Evolutionary conservation across 768 basidiomycete genomes (phyloP).

Genomic region (Phlebiopsis gigantea): DNA sequence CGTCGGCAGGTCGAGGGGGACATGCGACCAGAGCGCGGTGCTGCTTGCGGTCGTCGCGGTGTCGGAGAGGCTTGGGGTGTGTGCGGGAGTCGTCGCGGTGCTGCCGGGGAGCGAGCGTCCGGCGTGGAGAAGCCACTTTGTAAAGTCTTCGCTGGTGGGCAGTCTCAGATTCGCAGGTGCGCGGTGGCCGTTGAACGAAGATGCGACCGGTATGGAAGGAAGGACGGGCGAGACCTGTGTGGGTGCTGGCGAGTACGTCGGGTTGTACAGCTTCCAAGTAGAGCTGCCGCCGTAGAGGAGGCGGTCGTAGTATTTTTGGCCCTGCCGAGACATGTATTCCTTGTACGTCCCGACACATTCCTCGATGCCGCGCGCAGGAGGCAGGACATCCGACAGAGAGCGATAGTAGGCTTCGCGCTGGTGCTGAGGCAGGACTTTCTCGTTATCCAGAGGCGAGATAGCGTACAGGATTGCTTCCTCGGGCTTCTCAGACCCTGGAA

Average conservation of each 20-base stretch:
- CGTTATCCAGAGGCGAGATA: slow-evolving; percentile 22
- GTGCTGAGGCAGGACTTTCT: slow-evolving; percentile 32
- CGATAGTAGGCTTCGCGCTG: slow-evolving; percentile 50
- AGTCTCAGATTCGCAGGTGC: background rate
- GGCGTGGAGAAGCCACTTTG: slow-evolving; percentile 13
- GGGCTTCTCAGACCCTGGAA: slow-evolving; percentile 5
- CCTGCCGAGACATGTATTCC: slow-evolving; percentile 44
- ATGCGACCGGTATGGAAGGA: too few relatives aligned
- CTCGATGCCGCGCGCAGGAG: slow-evolving; percentile 38
- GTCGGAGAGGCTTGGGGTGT: slow-evolving; percentile 13
- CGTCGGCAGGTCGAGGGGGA: too few relatives aligned
- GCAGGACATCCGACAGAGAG: slow-evolving; percentile 43
- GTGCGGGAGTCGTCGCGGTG: slow-evolving; percentile 9
- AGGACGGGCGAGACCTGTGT: too few relatives aligned
- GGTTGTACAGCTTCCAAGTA: too few relatives aligned
- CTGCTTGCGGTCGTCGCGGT: background rate
- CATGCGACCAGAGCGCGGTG: slow-evolving; percentile 8
- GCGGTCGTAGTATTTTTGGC: slow-evolving; percentile 42
- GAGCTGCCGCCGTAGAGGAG: slow-evolving; percentile 18
- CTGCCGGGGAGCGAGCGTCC: slow-evolving; percentile 7
- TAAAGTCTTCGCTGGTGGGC: slow-evolving; percentile 4
- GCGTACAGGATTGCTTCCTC: slow-evolving; percentile 10
- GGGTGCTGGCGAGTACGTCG: background rate
- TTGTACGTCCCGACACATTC: slow-evolving; percentile 50
- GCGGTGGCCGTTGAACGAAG: background rate